These are phyloP conservation scores for Boletus smithii DNA, from an alignment of 1,284 basidiomycete species.

Conservation along the genomic window DNA sequence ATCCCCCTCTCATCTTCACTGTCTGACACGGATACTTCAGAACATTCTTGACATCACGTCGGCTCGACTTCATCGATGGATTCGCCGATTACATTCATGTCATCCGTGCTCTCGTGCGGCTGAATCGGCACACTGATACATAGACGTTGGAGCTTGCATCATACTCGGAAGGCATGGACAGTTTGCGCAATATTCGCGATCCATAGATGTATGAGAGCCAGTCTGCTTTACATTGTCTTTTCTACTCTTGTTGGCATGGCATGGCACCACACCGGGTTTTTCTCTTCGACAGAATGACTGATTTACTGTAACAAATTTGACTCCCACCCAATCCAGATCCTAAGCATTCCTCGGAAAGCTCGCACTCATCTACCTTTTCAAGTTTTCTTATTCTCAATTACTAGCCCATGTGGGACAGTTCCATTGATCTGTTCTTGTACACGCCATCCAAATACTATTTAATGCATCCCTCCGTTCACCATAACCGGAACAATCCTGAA, in stretches of 20 bases:
- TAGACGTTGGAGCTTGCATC: conserved; percentile 20
- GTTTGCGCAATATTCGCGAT: conserved; percentile 14
- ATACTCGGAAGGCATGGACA: conserved; percentile 19
- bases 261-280: conserved; percentile 7
- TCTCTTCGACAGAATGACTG: conserved; percentile 3
- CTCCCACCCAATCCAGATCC: conserved; percentile 3
- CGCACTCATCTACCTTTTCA: background rate
- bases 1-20: conserved; percentile 29
- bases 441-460: conserved; percentile 2
- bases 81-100: conserved; percentile 30
- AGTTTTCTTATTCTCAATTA: background rate
- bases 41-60: conserved; percentile 34
- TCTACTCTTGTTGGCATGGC: conserved; percentile 14
- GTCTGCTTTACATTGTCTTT: conserved; percentile 17
- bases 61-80: conserved; percentile 36
- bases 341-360: background rate
- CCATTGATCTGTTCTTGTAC: conserved; percentile 1
- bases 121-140: conserved; percentile 15
- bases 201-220: conserved; percentile 27
- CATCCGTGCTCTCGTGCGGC: conserved; percentile 11
- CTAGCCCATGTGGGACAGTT: background rate
- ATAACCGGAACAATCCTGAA: background rate
- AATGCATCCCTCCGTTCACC: background rate
- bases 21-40: conserved; percentile 25
- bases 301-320: conserved; percentile 15